A percentile compares a stretch with the other conserved stretches of the same genome.
phyloP scores from a whole-genome alignment of 2,329 filamentous ascomycete genomes.

The Pseudogymnoascus sp. region DNA sequence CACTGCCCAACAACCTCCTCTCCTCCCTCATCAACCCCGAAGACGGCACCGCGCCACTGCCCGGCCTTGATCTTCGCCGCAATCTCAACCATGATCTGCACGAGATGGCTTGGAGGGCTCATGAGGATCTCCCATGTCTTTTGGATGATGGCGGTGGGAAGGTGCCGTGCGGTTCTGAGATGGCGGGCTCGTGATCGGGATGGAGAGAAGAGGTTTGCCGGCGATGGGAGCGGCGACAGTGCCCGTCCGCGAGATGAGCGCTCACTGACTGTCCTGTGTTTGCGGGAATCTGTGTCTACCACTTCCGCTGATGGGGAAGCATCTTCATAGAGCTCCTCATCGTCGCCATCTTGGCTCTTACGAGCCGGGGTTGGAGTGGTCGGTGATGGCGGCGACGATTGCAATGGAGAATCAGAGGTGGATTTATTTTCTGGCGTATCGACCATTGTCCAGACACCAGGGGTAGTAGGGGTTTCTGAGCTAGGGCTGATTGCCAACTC shows the following conservation, averaged over 20 bases:
- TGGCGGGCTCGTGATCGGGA: slow-evolving; percentile 32
- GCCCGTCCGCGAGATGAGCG: slow-evolving; percentile 41
- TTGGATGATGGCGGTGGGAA: slow-evolving; percentile 59
- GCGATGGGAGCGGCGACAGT: slow-evolving; percentile 58
- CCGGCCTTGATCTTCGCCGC: slow-evolving; percentile 64
- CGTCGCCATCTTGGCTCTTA: slow-evolving; percentile 33
- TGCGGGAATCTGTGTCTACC: not conserved
- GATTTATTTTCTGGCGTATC: slow-evolving; percentile 11
- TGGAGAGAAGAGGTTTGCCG: slow-evolving; percentile 56
- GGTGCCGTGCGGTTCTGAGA: slow-evolving; percentile 39
- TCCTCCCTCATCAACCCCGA: slow-evolving; percentile 41
- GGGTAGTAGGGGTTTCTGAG: slow-evolving; percentile 15
- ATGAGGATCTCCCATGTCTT: slow-evolving; percentile 72
- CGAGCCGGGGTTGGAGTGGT: slow-evolving; percentile 36
- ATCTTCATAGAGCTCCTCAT: slow-evolving; percentile 21
- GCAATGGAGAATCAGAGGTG: not conserved
- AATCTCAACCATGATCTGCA: slow-evolving; percentile 72
- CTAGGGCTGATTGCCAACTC: slow-evolving; percentile 23
- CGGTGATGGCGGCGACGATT: slow-evolving; percentile 22
- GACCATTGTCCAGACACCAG: slow-evolving; percentile 19
- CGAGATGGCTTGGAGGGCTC: slow-evolving; percentile 69
- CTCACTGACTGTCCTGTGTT: slow-evolving; percentile 22
- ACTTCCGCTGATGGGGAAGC: not conserved
- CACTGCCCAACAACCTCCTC: not conserved
- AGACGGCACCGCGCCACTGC: slow-evolving; percentile 52